Evolutionary conservation across 305 asterid species (phyloP).

Genomic region (Striga hermonthica): DNA sequence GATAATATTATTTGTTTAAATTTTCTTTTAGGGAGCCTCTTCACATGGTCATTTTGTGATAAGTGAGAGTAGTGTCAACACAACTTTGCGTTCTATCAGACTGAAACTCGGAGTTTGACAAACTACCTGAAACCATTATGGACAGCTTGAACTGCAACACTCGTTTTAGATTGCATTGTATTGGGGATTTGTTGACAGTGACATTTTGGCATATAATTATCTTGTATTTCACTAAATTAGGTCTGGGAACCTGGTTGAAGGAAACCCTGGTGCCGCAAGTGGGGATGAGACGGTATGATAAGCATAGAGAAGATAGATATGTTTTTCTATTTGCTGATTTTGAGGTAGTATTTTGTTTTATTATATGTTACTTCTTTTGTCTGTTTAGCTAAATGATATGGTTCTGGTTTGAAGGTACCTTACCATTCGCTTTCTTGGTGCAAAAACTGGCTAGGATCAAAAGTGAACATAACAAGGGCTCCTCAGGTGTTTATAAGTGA

Average conservation of each 20-base stretch:
- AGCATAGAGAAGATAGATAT: conserved; percentile 26
- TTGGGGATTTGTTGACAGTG: conserved; percentile 6
- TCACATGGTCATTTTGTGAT: conserved; percentile 8
- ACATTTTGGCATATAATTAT: conserved; percentile 22
- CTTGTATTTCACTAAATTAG: conserved; percentile 42
- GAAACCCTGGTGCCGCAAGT: conserved; percentile 83
- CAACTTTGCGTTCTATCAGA: conserved; percentile 11
- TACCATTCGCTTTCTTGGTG: conserved; percentile 99
- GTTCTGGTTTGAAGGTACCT: conserved; percentile 64
- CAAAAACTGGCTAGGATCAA: conserved; percentile 96
- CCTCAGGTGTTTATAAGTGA: conserved; percentile 68
- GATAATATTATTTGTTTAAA: conserved; percentile 7
- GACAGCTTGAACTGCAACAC: conserved; percentile 26
- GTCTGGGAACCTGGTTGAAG: conserved; percentile 94
- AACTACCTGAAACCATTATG: conserved; percentile 24
- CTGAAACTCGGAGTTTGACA: conserved; percentile 25
- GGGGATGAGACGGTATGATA: conserved; percentile 96
- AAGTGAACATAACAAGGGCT: conserved; percentile 94
- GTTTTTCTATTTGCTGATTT: conserved; percentile 29
- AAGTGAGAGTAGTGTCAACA: conserved; percentile 18
- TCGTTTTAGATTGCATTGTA: conserved; percentile 24
- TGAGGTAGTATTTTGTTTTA: conserved; percentile 4
- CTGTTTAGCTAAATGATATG: conserved; percentile 27
- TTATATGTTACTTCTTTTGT: conserved; percentile 23
- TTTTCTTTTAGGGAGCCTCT: conserved; percentile 19